Conservation (phyloP, 2,329 filamentous ascomycete genomes). For the Aspergillus brasiliensis region DNA sequence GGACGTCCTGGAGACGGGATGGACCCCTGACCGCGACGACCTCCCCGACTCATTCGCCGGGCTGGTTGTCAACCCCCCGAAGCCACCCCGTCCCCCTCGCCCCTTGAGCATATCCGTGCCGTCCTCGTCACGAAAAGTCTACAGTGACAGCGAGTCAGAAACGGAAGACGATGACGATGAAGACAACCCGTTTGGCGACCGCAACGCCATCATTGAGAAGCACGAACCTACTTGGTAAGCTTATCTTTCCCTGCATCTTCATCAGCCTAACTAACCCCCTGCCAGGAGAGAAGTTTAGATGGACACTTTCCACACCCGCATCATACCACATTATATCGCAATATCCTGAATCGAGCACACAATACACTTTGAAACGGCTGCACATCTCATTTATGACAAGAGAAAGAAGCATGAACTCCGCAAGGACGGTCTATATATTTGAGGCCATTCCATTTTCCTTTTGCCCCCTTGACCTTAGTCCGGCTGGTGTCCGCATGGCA, state of each 20-base stretch:
- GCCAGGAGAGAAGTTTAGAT: conserved; percentile 33
- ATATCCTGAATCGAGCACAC: not conserved
- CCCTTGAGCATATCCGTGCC: conserved; percentile 57
- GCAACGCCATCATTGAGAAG: conserved; percentile 60
- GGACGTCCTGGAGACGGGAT: conserved; percentile 45
- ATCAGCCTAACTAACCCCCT: conserved; percentile 16
- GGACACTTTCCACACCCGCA: not conserved
- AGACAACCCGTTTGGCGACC: conserved; percentile 85
- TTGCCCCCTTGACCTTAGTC: not conserved
- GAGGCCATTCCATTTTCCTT: not conserved
- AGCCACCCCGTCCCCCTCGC: conserved; percentile 55
- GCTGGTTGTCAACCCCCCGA: conserved; percentile 38
- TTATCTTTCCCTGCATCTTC: not conserved
- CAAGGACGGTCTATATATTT: not conserved
- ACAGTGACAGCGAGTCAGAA: conserved; percentile 58
- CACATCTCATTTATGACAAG: not conserved
- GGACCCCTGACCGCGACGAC: conserved; percentile 31
- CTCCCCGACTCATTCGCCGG: conserved; percentile 37
- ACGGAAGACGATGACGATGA: conserved; percentile 70
- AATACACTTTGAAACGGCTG: too few relatives aligned
- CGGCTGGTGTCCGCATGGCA: not conserved
- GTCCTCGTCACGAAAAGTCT: conserved; percentile 30
- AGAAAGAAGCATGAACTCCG: conserved; percentile 1
- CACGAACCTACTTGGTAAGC: conserved; percentile 39
- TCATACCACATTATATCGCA: not conserved